phyloP scores from a whole-genome alignment of 805 yeast species.

The Yamadazyma sp. region DNA sequence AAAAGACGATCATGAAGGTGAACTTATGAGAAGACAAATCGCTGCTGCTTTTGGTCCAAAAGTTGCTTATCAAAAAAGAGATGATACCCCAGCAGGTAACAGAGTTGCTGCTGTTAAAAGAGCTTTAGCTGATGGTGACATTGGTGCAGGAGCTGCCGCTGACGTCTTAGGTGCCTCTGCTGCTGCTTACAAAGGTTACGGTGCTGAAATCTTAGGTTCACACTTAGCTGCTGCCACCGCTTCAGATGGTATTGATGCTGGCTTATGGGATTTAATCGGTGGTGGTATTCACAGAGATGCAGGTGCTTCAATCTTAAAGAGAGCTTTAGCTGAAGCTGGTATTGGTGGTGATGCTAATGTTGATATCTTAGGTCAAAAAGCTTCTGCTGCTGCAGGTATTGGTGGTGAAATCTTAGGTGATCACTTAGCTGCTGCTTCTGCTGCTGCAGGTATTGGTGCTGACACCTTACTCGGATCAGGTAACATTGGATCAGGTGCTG shows the following conservation, averaged over 20 bases:
- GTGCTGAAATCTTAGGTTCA: constrained; percentile 15
- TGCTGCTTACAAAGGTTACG: constrained; percentile 12
- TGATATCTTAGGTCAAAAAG: constrained; percentile 16
- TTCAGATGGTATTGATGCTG: constrained; percentile 10
- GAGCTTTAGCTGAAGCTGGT: constrained; percentile 10
- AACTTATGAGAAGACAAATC: constrained; percentile 11
- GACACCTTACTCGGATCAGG: constrained; percentile 4
- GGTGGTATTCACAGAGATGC: constrained; percentile 5
- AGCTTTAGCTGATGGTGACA: constrained; percentile 2
- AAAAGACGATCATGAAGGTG: constrained; percentile 11
- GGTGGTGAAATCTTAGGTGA: constrained; percentile 9
- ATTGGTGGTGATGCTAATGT: constrained; percentile 12
- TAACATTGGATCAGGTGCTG: constrained; percentile 6
- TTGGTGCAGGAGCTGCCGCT: constrained; percentile 9
- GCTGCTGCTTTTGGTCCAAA: constrained; percentile 7
- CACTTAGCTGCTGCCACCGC: constrained; percentile 16
- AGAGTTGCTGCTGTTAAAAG: not conserved
- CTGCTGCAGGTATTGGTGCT: constrained; percentile 9
- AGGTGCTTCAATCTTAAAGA: constrained; percentile 10
- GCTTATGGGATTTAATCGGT: constrained; percentile 5
- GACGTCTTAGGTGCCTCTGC: constrained; percentile 9
- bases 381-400: constrained; percentile 11
- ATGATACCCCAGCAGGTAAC: not conserved
- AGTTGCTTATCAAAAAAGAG: constrained; percentile 7
- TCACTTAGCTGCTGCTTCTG: constrained; percentile 1